Conservation (phyloP, 2,329 filamentous ascomycete species). For the Pestalotiopsis sp. region DNA sequence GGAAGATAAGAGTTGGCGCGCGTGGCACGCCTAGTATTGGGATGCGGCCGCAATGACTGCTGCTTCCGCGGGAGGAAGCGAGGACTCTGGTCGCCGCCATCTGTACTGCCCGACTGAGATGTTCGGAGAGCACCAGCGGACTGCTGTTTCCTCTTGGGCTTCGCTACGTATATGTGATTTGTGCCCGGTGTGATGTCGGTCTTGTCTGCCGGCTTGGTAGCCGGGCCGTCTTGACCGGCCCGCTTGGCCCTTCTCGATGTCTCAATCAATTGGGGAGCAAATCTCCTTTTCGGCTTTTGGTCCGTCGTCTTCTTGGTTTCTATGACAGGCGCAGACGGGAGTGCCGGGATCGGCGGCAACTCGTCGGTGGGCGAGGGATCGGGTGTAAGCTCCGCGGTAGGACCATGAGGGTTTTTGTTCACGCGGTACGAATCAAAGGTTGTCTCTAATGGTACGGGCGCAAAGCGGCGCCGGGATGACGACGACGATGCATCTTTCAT, state of each 20-base stretch:
- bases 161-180: constrained; percentile 60
- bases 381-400: constrained; percentile 61
- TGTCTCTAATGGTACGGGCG: constrained; percentile 73
- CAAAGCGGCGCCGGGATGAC: constrained; percentile 60
- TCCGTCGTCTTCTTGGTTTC: constrained; percentile 26
- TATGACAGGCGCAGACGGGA: constrained; percentile 12
- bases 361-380: constrained; percentile 55
- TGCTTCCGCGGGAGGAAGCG: constrained; percentile 42
- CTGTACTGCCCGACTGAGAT: constrained; percentile 23
- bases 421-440: constrained; percentile 63
- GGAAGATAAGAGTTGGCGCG: constrained; percentile 42
- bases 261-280: constrained; percentile 81
- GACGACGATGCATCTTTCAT: constrained; percentile 27
- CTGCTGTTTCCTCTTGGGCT: constrained; percentile 43
- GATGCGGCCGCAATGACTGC: constrained; percentile 41
- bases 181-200: constrained; percentile 72
- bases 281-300: constrained; percentile 50
- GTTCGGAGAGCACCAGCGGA: constrained; percentile 25
- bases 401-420: constrained; percentile 44
- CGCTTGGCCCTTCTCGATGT: constrained; percentile 74
- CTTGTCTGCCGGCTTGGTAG: constrained; percentile 68
- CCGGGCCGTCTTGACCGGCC: constrained; percentile 64
- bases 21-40: constrained; percentile 42
- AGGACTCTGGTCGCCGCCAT: constrained; percentile 32
- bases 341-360: constrained; percentile 35